A percentile compares a stretch with the other conserved stretches of the same genome.
Conservation (phyloP, 1,284 basidiomycete genomes). For the Fomitopsis pinicola region DNA sequence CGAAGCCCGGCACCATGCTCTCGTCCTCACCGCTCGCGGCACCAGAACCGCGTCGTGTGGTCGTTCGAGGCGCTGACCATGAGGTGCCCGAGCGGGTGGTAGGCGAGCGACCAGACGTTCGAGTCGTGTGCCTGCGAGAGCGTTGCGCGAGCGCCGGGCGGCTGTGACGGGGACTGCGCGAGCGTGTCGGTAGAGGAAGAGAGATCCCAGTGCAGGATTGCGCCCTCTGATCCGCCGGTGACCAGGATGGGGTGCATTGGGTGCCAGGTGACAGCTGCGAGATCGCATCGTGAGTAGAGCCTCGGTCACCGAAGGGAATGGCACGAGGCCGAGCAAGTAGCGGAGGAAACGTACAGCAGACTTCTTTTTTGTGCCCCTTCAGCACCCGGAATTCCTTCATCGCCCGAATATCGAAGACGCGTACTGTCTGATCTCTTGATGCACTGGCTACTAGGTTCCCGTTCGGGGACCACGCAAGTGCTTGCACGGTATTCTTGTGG, state of each 20-base stretch:
- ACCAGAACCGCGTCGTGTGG: constrained; percentile 98
- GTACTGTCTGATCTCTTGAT: constrained; percentile 89
- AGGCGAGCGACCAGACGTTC: constrained; percentile 94
- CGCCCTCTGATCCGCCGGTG: constrained; percentile 91
- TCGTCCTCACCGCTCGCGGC: constrained; percentile 68
- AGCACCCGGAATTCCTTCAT: constrained; percentile 93
- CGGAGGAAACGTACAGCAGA: constrained; percentile 75
- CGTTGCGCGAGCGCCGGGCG: constrained; percentile 66
- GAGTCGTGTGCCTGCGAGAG: constrained; percentile 94
- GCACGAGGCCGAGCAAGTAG: not conserved
- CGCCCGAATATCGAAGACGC: constrained; percentile 96
- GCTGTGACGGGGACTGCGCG: constrained; percentile 27
- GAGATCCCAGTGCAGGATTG: constrained; percentile 92
- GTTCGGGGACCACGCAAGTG: constrained; percentile 88
- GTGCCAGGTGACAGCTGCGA: constrained; percentile 87
- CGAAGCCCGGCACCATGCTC: constrained; percentile 57
- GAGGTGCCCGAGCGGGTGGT: constrained; percentile 94
- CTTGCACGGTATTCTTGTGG: constrained; percentile 97
- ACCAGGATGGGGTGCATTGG: constrained; percentile 90
- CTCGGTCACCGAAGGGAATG: not conserved
- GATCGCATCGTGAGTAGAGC: not conserved
- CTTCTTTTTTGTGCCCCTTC: constrained; percentile 96
- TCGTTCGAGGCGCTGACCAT: constrained; percentile 93
- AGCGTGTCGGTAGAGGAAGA: constrained; percentile 31
- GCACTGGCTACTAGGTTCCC: constrained; percentile 93